Evolutionary conservation across 192 early-diverging fungal species (phyloP), one percentile per base, ranked within the genome.

Genomic region (Entomortierella beljakovae): DNA sequence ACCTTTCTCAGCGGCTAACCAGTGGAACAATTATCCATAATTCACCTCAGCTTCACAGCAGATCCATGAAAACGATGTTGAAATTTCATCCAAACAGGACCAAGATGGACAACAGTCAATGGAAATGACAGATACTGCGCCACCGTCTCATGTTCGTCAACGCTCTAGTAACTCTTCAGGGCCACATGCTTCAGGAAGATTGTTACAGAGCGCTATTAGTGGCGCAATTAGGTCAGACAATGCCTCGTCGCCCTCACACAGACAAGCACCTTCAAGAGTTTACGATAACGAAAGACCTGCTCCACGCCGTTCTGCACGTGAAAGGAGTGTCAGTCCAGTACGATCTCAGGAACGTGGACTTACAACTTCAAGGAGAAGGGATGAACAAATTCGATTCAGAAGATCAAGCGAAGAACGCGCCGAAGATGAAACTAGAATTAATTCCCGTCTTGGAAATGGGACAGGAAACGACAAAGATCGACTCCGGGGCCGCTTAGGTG

Each of bases 181-280:
- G 3, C 6, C 51, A 23, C 68, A 52, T 10, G 59, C 57, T 0
- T 4, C 71, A 0, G 48, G 64, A 26, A 57, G 75, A n/a, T 49
- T 79, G 23, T 42, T 79, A 26, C 53, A 59, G 75, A 79, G 25
- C 10, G 75, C 75, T 3, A 69, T 79, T 57, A 79, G 56, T 25
- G 54, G 51, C 16, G 75, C 75, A 10, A 79, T 68, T 0, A 32
- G 75, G 29, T n/a, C 67, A 8, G 75, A 70, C 2, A 23, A 33
- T 31, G 46, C 52, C 2, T 25, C 59, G 51, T 6, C 60, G 2
- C 23, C 38, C 2, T 34, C 58, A 52, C 56, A 42, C 15, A 34
- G 75, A 35, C 65, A 69, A 31, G 62, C 75, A 43, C 67, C 75
- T 22, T 48, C 67, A 38, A 69, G 66, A 54, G 62, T 79, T 42